A percentile compares a stretch with the other conserved stretches of the same genome.
These are phyloP conservation scores for Annona cherimola DNA, from an alignment of 164 flowering plant species.

Conservation along the genomic window DNA sequence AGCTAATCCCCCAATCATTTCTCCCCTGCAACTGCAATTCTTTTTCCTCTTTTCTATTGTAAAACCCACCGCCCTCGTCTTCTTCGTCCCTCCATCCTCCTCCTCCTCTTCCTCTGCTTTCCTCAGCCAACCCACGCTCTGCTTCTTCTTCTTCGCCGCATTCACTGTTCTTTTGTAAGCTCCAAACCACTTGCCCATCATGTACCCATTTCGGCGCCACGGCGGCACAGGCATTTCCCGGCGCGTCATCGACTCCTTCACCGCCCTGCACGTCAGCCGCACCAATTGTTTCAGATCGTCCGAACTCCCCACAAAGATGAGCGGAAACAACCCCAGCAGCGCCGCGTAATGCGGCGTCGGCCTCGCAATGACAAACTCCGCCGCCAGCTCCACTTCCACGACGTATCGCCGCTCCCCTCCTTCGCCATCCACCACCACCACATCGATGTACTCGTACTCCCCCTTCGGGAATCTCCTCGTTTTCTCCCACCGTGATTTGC, in stretches of 20 bases:
- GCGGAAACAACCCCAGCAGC: constrained; percentile 34
- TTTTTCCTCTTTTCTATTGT: too few species aligned
- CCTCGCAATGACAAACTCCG: constrained; percentile 68
- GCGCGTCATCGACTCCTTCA: constrained; percentile 52
- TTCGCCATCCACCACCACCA: constrained; percentile 7
- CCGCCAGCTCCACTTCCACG: constrained; percentile 48
- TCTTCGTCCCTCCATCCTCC: too few species aligned
- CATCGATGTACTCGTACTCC: constrained; percentile 59
- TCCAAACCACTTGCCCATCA: constrained; percentile 73
- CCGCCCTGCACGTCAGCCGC: constrained; percentile 37
- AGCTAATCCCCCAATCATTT: neutral
- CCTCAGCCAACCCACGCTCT: too few species aligned
- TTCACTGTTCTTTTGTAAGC: constrained; percentile 50
- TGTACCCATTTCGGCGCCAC: constrained; percentile 68
- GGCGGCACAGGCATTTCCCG: constrained; percentile 55
- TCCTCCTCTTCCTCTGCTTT: too few species aligned
- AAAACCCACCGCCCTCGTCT: neutral
- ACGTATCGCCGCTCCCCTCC: constrained; percentile 36
- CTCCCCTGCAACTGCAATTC: constrained; percentile 1
- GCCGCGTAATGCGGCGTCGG: constrained; percentile 37
- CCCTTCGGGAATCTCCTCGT: constrained; percentile 46
- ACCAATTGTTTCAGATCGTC: constrained; percentile 52
- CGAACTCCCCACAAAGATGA: constrained; percentile 38
- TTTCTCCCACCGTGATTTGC: constrained; percentile 66
- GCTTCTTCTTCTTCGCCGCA: neutral